phyloP scores from a whole-genome alignment of 2,329 filamentous ascomycete genomes.

The Cyphellophora attinorum region DNA sequence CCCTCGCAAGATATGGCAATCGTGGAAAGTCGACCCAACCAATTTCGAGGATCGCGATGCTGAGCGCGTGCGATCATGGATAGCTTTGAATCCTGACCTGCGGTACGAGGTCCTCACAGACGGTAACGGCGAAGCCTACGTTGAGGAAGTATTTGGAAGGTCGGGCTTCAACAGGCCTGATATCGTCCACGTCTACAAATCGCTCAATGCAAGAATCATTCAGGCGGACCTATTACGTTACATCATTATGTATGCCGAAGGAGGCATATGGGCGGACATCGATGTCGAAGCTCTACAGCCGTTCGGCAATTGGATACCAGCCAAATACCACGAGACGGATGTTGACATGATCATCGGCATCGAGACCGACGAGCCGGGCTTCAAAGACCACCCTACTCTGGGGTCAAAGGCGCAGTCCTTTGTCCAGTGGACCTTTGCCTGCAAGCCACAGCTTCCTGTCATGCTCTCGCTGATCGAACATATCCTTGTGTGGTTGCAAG shows the following conservation, averaged over 20 bases:
- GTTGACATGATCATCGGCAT: constrained; percentile 62
- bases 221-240: constrained; percentile 58
- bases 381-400: constrained; percentile 52
- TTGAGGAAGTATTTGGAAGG: constrained; percentile 57
- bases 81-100: constrained; percentile 55
- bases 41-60: constrained; percentile 56
- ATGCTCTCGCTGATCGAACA: constrained; percentile 60
- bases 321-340: constrained; percentile 51
- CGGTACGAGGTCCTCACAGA: constrained; percentile 62
- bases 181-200: constrained; percentile 51
- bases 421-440: constrained; percentile 67
- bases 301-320: constrained; percentile 48
- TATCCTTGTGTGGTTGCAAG: constrained; percentile 56
- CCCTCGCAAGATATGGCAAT: constrained; percentile 65
- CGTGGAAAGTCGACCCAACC: constrained; percentile 61
- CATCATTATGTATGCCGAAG: constrained; percentile 57
- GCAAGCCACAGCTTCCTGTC: constrained; percentile 55
- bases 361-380: constrained; percentile 61
- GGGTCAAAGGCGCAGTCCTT: constrained; percentile 61
- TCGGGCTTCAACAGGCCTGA: constrained; percentile 58
- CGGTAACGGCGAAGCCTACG: constrained; percentile 55
- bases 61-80: constrained; percentile 53
- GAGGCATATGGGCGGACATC: constrained; percentile 49
- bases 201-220: constrained; percentile 54
- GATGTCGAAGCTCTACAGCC: constrained; percentile 49